These are phyloP conservation scores for Botrytis hyacinthi DNA, from an alignment of 2,329 filamentous ascomycete genomes.

Conservation along the genomic window DNA sequence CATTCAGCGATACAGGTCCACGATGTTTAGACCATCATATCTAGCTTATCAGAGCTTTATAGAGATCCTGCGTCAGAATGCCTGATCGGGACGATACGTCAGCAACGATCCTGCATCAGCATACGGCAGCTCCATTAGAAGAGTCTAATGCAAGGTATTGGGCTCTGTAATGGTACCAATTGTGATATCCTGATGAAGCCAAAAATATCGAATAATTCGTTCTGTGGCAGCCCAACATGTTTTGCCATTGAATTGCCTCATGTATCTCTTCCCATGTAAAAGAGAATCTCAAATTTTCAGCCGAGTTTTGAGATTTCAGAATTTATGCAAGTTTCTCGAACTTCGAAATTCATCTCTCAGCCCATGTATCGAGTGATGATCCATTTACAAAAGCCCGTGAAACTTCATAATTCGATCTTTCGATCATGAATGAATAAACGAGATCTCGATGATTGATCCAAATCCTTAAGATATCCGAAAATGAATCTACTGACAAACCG, in stretches of 20 bases:
- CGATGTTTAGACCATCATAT: accelerated
- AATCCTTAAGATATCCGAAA: accelerated
- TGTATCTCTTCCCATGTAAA: not conserved
- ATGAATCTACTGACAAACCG: too few relatives aligned
- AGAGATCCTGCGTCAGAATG: not conserved
- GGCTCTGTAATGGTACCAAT: not conserved
- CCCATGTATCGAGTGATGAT: not conserved
- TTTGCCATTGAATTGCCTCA: not conserved
- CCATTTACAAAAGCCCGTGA: not conserved
- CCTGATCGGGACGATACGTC: not conserved
- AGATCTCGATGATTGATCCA: not conserved
- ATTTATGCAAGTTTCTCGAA: not conserved
- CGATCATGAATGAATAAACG: not conserved
- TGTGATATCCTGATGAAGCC: not conserved
- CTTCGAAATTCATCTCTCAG: not conserved
- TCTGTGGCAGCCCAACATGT: not conserved
- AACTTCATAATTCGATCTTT: not conserved
- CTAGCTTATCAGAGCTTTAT: not conserved
- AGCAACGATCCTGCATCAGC: not conserved
- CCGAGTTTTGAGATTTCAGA: not conserved
- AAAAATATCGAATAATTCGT: accelerated
- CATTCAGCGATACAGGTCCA: not conserved
- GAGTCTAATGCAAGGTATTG: not conserved
- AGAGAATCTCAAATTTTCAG: not conserved
- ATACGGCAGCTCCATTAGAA: not conserved